A percentile compares a stretch with the other conserved stretches of the same genome.
Evolutionary conservation across 2,329 filamentous ascomycete species (phyloP).

Genomic region (Bipolaris bicolor): DNA sequence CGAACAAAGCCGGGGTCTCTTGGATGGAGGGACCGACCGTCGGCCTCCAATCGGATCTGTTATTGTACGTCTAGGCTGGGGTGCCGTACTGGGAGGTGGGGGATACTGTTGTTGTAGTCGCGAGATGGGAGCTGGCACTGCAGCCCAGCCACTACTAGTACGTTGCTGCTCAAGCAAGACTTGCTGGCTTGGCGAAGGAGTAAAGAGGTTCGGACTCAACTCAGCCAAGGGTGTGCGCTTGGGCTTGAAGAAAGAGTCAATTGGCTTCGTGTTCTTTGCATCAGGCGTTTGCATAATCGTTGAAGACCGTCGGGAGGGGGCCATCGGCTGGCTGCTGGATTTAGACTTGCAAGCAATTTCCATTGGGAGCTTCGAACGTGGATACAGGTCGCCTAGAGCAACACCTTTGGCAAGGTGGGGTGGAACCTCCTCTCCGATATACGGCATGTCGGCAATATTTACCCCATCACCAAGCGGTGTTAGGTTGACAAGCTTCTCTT

Average conservation of each 20-base stretch:
- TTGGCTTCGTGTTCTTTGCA: slow-evolving; percentile 65
- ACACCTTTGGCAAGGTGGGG: slow-evolving; percentile 73
- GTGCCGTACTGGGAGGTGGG: slow-evolving; percentile 46
- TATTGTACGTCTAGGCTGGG: slow-evolving; percentile 50
- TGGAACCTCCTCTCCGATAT: slow-evolving; percentile 77
- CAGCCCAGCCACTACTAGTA: slow-evolving; percentile 59
- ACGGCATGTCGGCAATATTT: slow-evolving; percentile 74
- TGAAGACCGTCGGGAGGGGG: slow-evolving; percentile 44
- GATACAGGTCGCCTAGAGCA: slow-evolving; percentile 82
- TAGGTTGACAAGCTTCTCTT: slow-evolving; percentile 74
- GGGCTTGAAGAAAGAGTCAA: slow-evolving; percentile 69
- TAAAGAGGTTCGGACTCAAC: slow-evolving; percentile 70
- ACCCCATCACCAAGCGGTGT: slow-evolving; percentile 69
- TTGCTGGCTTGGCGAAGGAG: slow-evolving; percentile 69
- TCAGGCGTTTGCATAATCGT: slow-evolving; percentile 51
- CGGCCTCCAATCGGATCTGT: slow-evolving; percentile 47
- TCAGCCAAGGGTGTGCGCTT: slow-evolving; percentile 69
- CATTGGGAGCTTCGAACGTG: slow-evolving; percentile 79
- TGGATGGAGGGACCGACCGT: slow-evolving; percentile 54
- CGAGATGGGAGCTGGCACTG: slow-evolving; percentile 55
- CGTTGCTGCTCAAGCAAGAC: slow-evolving; percentile 61
- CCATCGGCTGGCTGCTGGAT: slow-evolving; percentile 43
- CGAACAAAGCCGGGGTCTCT: slow-evolving; percentile 55
- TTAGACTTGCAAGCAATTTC: slow-evolving; percentile 41
- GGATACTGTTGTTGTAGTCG: slow-evolving; percentile 36